Base-by-base conservation (phyloP, 1,284 basidiomycete species). In the Trichosporon ovoides region DNA sequence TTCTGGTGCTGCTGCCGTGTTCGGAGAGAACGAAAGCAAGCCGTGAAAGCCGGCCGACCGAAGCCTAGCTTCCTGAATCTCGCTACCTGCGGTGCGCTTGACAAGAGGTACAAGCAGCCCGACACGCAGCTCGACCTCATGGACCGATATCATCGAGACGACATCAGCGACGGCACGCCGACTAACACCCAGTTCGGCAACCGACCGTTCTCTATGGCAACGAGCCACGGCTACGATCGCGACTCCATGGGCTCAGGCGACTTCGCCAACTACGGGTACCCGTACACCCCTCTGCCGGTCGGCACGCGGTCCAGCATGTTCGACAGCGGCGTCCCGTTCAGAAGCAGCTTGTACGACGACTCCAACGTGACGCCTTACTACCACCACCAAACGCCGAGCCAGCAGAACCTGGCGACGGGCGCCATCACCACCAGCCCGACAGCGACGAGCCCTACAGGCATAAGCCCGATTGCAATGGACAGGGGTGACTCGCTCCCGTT, bases 1-100 rank as follows among this genome's bases (percentile, higher is more conserved):
- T 20, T 79, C 75, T 61, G 76, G 73, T 38, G 76, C 67, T 62
- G 75, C 67, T 52, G 71, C 59, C 57, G 73, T 63, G 52, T 76
- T 62, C 58, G 65, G 7, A 46, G 52, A 2, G 49, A 66, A n/a
- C 59, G 66, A 14, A 36, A 40, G n/a, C 43, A 50, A 9, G 62
- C 66, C 6, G 22, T 36, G 3, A 53, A 55, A 36, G 37, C 38
- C 13, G 62, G 60, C 3, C 40, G 28, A 2, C 52, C 58, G 3
- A 51, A 59, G 12, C 54, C 55, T 10, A 54, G 56, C 4, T 22
- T 63, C 13, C 24, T 63, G 33, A 56, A 46, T 33, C 18, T 63
- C 12, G 58, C 58, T 7, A 51, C 37, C 0, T 60, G 57, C 28
- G 58, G 58, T 3, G 22, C 38, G 3, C 20, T 63, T 9, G 61